phyloP scores from a whole-genome alignment of 306 rosid genomes.

The Trifolium fragiferum region DNA sequence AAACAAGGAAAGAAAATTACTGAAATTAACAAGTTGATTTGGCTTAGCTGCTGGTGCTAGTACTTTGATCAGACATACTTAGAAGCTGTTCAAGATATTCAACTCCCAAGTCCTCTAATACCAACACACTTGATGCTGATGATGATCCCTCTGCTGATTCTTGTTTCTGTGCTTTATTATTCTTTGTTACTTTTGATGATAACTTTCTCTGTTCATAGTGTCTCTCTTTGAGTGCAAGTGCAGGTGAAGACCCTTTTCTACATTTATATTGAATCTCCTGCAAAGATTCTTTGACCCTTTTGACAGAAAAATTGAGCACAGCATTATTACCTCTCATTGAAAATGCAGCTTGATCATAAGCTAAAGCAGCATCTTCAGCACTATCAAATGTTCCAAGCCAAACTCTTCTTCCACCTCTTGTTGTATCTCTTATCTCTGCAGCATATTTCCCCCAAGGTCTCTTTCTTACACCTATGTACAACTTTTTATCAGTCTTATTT shows the following conservation, averaged over 20 bases:
- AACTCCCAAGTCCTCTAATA: slow-evolving; percentile 62
- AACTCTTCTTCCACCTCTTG: slow-evolving; percentile 64
- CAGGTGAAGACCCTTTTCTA: slow-evolving; percentile 53
- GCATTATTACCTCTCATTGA: slow-evolving; percentile 64
- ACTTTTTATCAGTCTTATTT: not conserved
- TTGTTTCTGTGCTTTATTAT: not conserved
- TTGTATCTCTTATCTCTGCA: slow-evolving; percentile 83
- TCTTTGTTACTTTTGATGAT: slow-evolving; percentile 11
- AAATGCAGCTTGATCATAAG: slow-evolving; percentile 87
- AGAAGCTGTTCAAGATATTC: slow-evolving; percentile 71
- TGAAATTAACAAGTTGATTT: not conserved
- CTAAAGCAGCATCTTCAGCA: slow-evolving; percentile 77
- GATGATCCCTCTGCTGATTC: slow-evolving; percentile 11
- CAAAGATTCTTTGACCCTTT: slow-evolving; percentile 44
- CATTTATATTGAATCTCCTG: slow-evolving; percentile 35
- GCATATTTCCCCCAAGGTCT: slow-evolving; percentile 86
- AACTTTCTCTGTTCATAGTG: slow-evolving; percentile 28
- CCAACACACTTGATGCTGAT: slow-evolving; percentile 27
- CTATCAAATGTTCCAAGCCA: slow-evolving; percentile 86
- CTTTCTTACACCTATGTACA: slow-evolving; percentile 61
- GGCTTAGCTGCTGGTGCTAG: slow-evolving; percentile 9
- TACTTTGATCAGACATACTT: slow-evolving; percentile 28
- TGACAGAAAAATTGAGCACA: slow-evolving; percentile 58
- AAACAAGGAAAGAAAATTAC: not conserved
- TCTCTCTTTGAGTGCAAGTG: slow-evolving; percentile 56